phyloP scores from a whole-genome alignment of 1,139 yeast species.

The Candida albicans region DNA sequence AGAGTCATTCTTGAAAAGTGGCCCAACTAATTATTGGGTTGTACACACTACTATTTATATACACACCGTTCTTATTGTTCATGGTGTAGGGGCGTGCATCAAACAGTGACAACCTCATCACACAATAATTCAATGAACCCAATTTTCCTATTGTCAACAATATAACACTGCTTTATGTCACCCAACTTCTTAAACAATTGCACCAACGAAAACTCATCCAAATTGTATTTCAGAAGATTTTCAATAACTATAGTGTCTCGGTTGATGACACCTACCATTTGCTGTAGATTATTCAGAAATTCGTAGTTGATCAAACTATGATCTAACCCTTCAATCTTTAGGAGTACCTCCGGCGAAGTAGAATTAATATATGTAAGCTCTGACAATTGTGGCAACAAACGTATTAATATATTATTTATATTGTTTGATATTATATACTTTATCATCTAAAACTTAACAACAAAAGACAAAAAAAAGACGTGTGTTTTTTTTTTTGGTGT shows the following conservation, averaged over 20 bases:
- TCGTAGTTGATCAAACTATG: conserved; percentile 12
- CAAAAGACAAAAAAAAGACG: background rate
- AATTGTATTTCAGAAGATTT: conserved; percentile 6
- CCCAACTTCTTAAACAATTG: conserved; percentile 8
- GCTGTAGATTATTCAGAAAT: conserved; percentile 6
- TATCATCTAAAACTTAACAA: conserved; percentile 3
- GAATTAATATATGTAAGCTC: conserved; percentile 13
- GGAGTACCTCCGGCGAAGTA: conserved; percentile 11
- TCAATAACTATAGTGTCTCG: conserved; percentile 7
- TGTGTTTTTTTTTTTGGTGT: background rate
- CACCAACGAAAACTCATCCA: conserved; percentile 3
- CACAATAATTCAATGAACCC: conserved; percentile 8
- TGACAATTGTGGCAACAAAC: conserved; percentile 2
- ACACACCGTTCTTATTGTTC: background rate
- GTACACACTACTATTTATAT: too few species aligned
- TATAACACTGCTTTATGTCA: conserved; percentile 1
- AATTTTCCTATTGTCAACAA: conserved; percentile 9
- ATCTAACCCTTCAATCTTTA: conserved; percentile 2
- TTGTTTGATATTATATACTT: conserved; percentile 8
- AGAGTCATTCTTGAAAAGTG: too few species aligned
- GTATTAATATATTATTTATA: conserved; percentile 4
- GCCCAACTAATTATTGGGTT: too few species aligned
- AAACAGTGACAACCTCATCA: conserved; percentile 6
- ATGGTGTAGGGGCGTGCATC: background rate
- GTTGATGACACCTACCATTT: conserved; percentile 2